phyloP scores from a whole-genome alignment of 352 stramenopile species.

The Thalassiosira sp. region DNA sequence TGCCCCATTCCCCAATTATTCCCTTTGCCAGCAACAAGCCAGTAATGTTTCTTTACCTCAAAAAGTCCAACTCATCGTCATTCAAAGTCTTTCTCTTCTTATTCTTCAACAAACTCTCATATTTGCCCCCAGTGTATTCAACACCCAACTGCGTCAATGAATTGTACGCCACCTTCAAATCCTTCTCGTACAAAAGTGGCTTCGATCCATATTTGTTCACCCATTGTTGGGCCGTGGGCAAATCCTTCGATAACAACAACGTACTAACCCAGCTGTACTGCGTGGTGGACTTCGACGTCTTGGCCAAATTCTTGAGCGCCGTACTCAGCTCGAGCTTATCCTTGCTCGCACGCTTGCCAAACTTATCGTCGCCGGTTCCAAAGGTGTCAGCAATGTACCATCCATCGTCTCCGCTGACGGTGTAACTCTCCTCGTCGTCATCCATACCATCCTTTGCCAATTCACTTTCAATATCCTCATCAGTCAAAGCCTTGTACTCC shows the following conservation, averaged over 20 bases:
- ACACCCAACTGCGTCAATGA: conserved; percentile 73
- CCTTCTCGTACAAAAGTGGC: conserved; percentile 77
- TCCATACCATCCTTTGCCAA: conserved; percentile 62
- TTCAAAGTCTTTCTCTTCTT: conserved; percentile 78
- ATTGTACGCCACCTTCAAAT: conserved; percentile 79
- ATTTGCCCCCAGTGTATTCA: conserved; percentile 82
- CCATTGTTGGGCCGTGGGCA: conserved; percentile 65
- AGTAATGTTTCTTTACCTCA: conserved; percentile 40
- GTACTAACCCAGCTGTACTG: conserved; percentile 66
- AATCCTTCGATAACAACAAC: conserved; percentile 65
- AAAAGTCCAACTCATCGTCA: conserved; percentile 74
- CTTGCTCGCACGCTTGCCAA: conserved; percentile 64
- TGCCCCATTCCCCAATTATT: background rate
- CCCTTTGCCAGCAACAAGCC: background rate
- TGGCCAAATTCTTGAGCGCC: conserved; percentile 33
- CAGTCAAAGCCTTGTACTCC: conserved; percentile 73
- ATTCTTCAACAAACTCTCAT: conserved; percentile 82
- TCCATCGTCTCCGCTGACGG: conserved; percentile 75
- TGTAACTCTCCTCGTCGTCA: conserved; percentile 54
- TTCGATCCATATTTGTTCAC: conserved; percentile 78
- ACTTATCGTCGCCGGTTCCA: conserved; percentile 70
- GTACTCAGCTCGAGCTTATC: conserved; percentile 50
- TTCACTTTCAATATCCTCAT: conserved; percentile 72
- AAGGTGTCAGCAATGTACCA: conserved; percentile 84
- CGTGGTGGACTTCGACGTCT: conserved; percentile 4